These are phyloP conservation scores for Parathielavia appendiculata DNA, from an alignment of 495 filamentous ascomycete genomes.

Conservation along the genomic window DNA sequence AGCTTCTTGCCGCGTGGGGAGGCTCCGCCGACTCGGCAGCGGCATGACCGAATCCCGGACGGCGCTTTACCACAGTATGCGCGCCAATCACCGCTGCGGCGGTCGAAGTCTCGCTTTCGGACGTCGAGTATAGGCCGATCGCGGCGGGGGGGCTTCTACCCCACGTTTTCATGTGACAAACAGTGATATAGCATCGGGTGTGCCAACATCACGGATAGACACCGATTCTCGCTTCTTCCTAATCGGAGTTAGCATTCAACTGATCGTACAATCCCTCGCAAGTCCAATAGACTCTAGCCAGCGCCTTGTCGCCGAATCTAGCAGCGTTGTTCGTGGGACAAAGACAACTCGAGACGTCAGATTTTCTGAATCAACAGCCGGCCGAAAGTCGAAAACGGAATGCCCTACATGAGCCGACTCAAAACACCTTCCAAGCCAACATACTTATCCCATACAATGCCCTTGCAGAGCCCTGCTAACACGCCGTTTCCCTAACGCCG, in stretches of 20 bases:
- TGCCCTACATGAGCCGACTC: not conserved
- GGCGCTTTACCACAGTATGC: slow-evolving; percentile 2
- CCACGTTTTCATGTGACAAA: slow-evolving; percentile 3
- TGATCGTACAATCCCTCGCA: too few species aligned
- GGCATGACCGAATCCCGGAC: slow-evolving; percentile 16
- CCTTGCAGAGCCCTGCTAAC: not conserved
- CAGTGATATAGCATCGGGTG: not conserved
- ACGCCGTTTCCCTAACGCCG: not conserved
- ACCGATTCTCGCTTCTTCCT: too few species aligned
- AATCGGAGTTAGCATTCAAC: too few species aligned
- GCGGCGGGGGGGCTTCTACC: not conserved
- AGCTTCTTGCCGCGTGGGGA: not conserved
- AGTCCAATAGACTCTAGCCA: too few species aligned
- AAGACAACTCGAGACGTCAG: too few species aligned
- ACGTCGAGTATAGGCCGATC: not conserved
- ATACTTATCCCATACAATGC: not conserved
- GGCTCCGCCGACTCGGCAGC: slow-evolving; percentile 9
- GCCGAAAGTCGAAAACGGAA: not conserved
- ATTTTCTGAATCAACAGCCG: too few species aligned
- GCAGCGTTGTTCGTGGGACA: too few species aligned
- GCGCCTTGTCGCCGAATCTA: not conserved
- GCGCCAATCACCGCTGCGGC: slow-evolving; percentile 17
- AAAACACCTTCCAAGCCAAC: slow-evolving; percentile 1
- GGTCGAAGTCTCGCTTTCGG: not conserved
- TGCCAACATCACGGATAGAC: not conserved